These are phyloP conservation scores for Diutina sp. DNA, from an alignment of 1,139 yeast species.

Conservation along the genomic window DNA sequence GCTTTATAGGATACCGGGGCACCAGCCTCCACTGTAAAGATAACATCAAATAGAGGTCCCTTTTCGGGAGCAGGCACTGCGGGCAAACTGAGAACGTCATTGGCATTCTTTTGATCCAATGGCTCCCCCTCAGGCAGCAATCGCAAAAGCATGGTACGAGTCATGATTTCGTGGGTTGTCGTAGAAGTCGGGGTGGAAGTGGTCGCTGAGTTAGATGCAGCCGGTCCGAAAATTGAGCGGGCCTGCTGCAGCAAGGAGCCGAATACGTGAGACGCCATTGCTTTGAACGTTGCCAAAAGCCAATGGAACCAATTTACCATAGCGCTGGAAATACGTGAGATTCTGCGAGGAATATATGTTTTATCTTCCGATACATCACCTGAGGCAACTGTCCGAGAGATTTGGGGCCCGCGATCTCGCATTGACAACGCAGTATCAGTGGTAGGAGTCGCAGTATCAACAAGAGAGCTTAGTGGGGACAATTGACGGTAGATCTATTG, in stretches of 20 bases:
- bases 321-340: background rate
- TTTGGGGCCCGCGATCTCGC: background rate
- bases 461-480: background rate
- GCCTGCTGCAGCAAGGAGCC: background rate
- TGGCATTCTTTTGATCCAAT: constrained; percentile 28
- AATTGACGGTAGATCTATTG: too few species aligned
- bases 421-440: background rate
- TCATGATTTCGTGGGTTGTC: background rate
- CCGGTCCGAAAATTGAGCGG: background rate
- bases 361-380: background rate
- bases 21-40: background rate
- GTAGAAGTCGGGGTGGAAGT: background rate
- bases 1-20: background rate
- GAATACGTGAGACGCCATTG: background rate
- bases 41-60: background rate
- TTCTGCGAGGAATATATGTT: background rate
- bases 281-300: background rate
- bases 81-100: constrained; percentile 59
- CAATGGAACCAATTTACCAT: background rate
- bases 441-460: background rate
- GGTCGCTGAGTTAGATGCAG: background rate
- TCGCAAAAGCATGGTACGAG: constrained; percentile 29
- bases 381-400: background rate
- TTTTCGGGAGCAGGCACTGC: constrained; percentile 16
- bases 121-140: constrained; percentile 48